These are phyloP conservation scores for Pichia occidentalis DNA, from an alignment of 805 yeast genomes.

Conservation along the genomic window DNA sequence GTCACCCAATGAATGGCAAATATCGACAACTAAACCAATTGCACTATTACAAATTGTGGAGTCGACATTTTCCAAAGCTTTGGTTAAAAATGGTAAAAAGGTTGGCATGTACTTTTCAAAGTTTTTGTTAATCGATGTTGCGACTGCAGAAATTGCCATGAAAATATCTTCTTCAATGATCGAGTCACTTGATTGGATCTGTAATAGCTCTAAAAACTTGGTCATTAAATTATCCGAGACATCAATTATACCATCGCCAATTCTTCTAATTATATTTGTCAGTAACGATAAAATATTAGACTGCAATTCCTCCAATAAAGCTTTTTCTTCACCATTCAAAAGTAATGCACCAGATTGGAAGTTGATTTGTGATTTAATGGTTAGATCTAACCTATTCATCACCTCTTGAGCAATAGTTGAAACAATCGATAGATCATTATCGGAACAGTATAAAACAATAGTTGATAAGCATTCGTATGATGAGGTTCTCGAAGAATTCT, in stretches of 20 bases:
- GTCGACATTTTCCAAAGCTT: conserved; percentile 76
- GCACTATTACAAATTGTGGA: conserved; percentile 83
- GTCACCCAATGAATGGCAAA: conserved; percentile 79
- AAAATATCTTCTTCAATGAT: conserved; percentile 88
- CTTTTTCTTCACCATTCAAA: conserved; percentile 57
- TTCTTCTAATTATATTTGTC: conserved; percentile 79
- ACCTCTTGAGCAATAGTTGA: conserved; percentile 71
- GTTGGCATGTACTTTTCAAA: conserved; percentile 74
- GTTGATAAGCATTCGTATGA: conserved; percentile 91
- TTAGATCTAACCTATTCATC: conserved; percentile 62
- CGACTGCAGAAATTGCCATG: conserved; percentile 85
- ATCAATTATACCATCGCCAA: conserved; percentile 52
- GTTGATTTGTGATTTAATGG: conserved; percentile 56
- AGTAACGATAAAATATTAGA: conserved; percentile 70
- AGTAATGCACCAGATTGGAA: conserved; percentile 15
- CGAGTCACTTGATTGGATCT: conserved; percentile 51
- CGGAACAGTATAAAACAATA: conserved; percentile 68
- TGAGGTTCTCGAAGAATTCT: conserved; percentile 84
- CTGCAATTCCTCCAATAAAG: conserved; percentile 82
- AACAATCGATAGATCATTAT: conserved; percentile 60
- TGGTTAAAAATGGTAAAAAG: conserved; percentile 74
- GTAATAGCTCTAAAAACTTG: conserved; percentile 66
- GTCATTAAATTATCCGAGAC: conserved; percentile 85
- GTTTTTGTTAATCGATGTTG: conserved; percentile 65
- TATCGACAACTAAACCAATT: conserved; percentile 91